Evolutionary conservation across 768 basidiomycete genomes (phyloP).

Genomic region (Fibroporia radiculosa): DNA sequence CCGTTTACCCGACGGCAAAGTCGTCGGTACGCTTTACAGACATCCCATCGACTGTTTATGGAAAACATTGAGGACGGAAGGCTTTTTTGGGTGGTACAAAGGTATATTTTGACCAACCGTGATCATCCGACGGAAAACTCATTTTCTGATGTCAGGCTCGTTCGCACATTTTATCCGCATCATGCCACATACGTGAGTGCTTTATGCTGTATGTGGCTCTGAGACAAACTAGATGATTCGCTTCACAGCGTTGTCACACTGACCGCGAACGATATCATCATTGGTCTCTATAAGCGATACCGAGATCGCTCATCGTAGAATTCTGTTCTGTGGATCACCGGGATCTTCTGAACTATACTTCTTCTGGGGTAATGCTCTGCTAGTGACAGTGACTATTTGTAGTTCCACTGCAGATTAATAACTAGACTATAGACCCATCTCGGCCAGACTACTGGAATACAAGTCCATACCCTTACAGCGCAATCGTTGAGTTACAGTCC

Average conservation of each 20-base stretch:
- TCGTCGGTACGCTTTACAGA: constrained; percentile 73
- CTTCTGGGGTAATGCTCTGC: too few relatives aligned
- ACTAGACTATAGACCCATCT: too few relatives aligned
- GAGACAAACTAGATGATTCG: not conserved
- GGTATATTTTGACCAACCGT: constrained; percentile 32
- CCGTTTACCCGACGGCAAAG: constrained; percentile 58
- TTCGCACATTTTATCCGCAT: constrained; percentile 92
- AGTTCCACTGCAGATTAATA: too few relatives aligned
- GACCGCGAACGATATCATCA: constrained; percentile 78
- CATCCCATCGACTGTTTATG: constrained; percentile 94
- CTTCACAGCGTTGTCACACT: constrained; percentile 73
- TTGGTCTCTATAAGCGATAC: constrained; percentile 49
- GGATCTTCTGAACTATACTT: too few relatives aligned
- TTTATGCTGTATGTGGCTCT: not conserved
- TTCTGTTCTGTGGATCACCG: too few relatives aligned
- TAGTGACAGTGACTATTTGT: too few relatives aligned
- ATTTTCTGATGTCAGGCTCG: constrained; percentile 47
- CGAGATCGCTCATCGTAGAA: too few relatives aligned
- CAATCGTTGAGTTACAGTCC: too few relatives aligned
- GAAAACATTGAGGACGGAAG: constrained; percentile 91
- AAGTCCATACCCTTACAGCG: too few relatives aligned
- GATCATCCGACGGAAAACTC: not conserved
- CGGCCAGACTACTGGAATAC: too few relatives aligned
- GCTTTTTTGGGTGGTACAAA: constrained; percentile 93
- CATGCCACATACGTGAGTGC: constrained; percentile 78